These are phyloP conservation scores for Thuja plicata DNA, from an alignment of 83 land plant species.

Conservation along the genomic window DNA sequence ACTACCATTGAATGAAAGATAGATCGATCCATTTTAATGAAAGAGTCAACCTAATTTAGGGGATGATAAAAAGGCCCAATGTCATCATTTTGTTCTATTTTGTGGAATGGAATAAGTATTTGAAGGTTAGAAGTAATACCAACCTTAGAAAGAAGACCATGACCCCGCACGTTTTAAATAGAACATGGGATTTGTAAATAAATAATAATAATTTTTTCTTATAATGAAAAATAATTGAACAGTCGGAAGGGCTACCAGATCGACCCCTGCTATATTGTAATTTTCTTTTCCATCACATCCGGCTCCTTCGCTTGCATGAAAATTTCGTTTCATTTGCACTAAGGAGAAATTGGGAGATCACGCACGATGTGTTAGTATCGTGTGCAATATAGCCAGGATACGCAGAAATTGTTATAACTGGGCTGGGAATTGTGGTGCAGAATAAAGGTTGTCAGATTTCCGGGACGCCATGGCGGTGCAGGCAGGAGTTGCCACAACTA, in stretches of 20 bases:
- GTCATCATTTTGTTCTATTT: too few species aligned
- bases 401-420: background rate
- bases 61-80: too few species aligned
- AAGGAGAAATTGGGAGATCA: background rate
- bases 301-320: background rate
- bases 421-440: background rate
- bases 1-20: too few species aligned
- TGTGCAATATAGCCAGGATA: background rate
- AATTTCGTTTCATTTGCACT: background rate
- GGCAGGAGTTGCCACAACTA: conserved; percentile 41
- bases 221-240: background rate
- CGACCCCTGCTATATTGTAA: background rate
- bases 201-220: background rate
- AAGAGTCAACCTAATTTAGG: too few species aligned
- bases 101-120: too few species aligned
- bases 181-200: too few species aligned
- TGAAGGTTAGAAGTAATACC: too few species aligned
- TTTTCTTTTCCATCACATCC: background rate
- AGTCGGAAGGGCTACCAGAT: background rate
- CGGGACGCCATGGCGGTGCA: conserved; percentile 43
- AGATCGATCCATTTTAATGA: too few species aligned
- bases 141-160: too few species aligned
- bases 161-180: too few species aligned
- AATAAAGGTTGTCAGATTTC: background rate
- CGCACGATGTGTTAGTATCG: background rate